Percentiles rank a stretch among this genome's conserved stretches.
Evolutionary conservation across 176 grass and related monocot species (phyloP).

Genomic region (Themeda triandra): DNA sequence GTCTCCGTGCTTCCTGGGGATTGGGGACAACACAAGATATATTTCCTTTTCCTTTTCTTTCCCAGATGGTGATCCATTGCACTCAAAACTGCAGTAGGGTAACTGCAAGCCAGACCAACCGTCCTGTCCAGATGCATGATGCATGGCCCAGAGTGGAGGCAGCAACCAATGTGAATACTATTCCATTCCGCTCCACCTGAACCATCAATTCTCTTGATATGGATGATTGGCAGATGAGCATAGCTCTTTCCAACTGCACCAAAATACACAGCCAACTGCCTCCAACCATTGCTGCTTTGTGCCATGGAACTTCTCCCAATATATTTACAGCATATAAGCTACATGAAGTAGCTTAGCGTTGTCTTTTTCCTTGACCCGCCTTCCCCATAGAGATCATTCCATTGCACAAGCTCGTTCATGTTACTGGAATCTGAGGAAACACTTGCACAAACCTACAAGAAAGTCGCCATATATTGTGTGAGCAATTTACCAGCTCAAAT

Average conservation of each 20-base stretch:
- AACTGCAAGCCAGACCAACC: background rate
- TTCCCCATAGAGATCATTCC: slow-evolving; percentile 93
- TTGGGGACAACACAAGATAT: background rate
- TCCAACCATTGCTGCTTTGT: slow-evolving; percentile 11
- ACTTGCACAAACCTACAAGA: slow-evolving; percentile 83
- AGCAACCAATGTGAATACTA: slow-evolving; percentile 1
- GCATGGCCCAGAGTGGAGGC: background rate
- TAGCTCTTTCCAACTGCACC: background rate
- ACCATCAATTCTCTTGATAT: background rate
- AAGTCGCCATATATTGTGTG: background rate
- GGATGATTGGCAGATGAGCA: background rate
- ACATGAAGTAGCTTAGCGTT: slow-evolving; percentile 97
- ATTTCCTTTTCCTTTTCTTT: background rate
- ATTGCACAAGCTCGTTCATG: slow-evolving; percentile 87
- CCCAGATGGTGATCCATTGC: background rate
- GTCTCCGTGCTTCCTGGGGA: background rate
- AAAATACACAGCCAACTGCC: background rate
- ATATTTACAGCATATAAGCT: slow-evolving; percentile 42
- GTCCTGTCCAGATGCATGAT: background rate
- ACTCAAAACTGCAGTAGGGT: too few relatives aligned
- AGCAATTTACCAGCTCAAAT: slow-evolving; percentile 4
- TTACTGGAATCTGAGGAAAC: slow-evolving; percentile 89
- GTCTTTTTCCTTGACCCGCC: slow-evolving; percentile 94
- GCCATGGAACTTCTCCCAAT: slow-evolving; percentile 10
- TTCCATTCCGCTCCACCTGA: background rate